Evolutionary conservation across 495 filamentous ascomycete species (phyloP).

Genomic region (Pseudevernia furfuracea): DNA sequence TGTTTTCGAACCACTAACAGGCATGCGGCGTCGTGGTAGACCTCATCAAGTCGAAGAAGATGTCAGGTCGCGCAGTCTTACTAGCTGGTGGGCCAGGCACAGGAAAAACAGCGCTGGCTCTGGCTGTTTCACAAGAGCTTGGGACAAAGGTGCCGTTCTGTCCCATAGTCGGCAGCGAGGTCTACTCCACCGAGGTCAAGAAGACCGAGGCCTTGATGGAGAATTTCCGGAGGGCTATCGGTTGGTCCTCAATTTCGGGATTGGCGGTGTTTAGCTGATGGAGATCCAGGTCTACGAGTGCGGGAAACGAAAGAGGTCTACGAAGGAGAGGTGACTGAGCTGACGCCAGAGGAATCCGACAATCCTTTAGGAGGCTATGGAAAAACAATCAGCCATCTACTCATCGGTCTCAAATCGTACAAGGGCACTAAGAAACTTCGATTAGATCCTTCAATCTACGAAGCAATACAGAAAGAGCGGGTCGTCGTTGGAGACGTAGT

Average conservation of each 20-base stretch:
- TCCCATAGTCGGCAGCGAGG: slow-evolving; percentile 91
- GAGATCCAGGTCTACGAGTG: slow-evolving; percentile 63
- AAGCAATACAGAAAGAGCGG: slow-evolving; percentile 95
- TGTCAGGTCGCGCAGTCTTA: slow-evolving; percentile 89
- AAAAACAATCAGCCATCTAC: slow-evolving; percentile 82
- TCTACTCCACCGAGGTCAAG: slow-evolving; percentile 96
- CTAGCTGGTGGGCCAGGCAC: slow-evolving; percentile 90
- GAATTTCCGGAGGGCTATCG: slow-evolving; percentile 93
- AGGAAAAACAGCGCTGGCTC: slow-evolving; percentile 91
- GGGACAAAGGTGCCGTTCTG: slow-evolving; percentile 97
- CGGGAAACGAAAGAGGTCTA: slow-evolving; percentile 98
- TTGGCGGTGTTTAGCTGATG: background rate
- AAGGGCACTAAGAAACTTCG: slow-evolving; percentile 95
- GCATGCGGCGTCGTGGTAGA: slow-evolving; percentile 93
- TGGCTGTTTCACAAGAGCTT: slow-evolving; percentile 90
- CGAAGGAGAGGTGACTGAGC: slow-evolving; percentile 91
- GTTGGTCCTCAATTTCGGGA: slow-evolving; percentile 35
- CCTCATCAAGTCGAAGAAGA: slow-evolving; percentile 88
- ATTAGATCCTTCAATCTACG: slow-evolving; percentile 94
- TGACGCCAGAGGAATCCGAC: slow-evolving; percentile 95
- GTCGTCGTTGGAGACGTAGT: slow-evolving; percentile 95
- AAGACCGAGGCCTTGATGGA: slow-evolving; percentile 99
- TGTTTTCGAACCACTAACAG: slow-evolving; percentile 32
- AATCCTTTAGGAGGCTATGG: slow-evolving; percentile 95
- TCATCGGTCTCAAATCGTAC: slow-evolving; percentile 83